phyloP scores from a whole-genome alignment of 306 rosid genomes.

The Dryas alaskensis region DNA sequence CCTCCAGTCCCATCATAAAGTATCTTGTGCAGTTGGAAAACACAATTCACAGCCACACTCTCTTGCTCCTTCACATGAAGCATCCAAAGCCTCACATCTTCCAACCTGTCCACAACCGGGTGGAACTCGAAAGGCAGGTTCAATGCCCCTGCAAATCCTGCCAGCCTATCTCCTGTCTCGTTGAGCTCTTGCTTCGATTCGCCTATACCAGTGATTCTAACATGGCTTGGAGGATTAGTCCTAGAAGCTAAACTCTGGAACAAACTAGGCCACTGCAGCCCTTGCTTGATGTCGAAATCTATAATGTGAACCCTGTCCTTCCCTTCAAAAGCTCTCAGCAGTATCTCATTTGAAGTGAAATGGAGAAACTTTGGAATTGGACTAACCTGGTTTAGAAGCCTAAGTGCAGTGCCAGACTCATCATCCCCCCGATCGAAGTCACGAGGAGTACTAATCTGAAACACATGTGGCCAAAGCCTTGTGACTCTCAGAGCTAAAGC shows the following conservation, averaged over 20 bases:
- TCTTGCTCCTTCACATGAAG: constrained; percentile 95
- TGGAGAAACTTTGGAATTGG: constrained; percentile 90
- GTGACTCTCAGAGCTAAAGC: constrained; percentile 79
- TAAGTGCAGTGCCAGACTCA: constrained; percentile 56
- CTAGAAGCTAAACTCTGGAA: constrained; percentile 86
- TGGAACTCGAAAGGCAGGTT: constrained; percentile 91
- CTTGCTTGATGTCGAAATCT: constrained; percentile 90
- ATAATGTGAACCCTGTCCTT: constrained; percentile 94
- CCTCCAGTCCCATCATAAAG: constrained; percentile 67
- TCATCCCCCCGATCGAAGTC: constrained; percentile 78
- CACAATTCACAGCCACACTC: constrained; percentile 75
- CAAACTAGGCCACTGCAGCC: constrained; percentile 95
- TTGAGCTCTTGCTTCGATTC: constrained; percentile 90
- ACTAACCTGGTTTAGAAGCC: constrained; percentile 77
- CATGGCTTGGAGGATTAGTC: constrained; percentile 78
- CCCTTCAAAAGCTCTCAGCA: constrained; percentile 91
- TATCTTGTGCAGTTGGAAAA: constrained; percentile 80
- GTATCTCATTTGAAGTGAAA: constrained; percentile 85
- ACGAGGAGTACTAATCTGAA: constrained; percentile 70
- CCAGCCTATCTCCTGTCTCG: constrained; percentile 86
- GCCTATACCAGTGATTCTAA: constrained; percentile 86
- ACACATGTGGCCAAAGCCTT: constrained; percentile 85
- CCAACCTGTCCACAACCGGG: constrained; percentile 90
- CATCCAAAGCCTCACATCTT: constrained; percentile 99
- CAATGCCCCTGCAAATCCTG: constrained; percentile 76